Percentiles rank a stretch among this genome's conserved stretches.
Conservation (phyloP, 2,329 filamentous ascomycete genomes). For the Magnaporthiopsis incrustans region DNA sequence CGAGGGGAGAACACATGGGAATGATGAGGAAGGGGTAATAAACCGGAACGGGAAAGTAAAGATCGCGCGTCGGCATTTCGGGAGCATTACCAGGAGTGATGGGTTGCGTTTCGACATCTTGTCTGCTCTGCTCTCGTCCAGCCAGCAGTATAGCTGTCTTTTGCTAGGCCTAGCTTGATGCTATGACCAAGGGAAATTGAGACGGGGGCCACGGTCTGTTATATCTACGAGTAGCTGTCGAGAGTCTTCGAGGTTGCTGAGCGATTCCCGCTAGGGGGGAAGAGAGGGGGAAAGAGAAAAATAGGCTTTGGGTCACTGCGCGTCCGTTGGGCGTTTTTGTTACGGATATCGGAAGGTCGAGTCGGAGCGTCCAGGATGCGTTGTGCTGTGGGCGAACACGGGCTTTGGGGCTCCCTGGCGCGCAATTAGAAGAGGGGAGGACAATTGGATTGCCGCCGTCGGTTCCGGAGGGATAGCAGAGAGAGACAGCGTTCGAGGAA, state of each 20-base stretch:
- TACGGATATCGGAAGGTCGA: neutral
- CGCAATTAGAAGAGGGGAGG: neutral
- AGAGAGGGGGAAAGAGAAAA: neutral
- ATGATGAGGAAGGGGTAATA: conserved; percentile 20
- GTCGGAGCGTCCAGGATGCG: neutral
- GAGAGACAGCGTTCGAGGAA: neutral
- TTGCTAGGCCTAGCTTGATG: neutral
- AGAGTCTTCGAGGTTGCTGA: neutral
- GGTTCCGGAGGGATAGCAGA: no score
- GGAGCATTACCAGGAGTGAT: conserved; percentile 47
- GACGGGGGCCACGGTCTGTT: neutral
- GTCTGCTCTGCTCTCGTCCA: neutral
- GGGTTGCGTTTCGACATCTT: conserved; percentile 41
- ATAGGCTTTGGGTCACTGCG: neutral
- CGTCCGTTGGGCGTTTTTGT: neutral
- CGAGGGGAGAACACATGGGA: neutral
- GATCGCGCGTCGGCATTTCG: conserved; percentile 4
- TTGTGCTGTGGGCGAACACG: neutral
- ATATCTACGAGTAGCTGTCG: neutral
- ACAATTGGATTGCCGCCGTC: neutral
- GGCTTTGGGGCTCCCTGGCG: no score
- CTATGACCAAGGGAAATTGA: neutral
- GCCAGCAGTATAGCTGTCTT: neutral
- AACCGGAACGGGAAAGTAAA: conserved; percentile 12
- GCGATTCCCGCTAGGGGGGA: neutral